Conservation (phyloP, 805 yeast species). For the Candida bentonensis region DNA sequence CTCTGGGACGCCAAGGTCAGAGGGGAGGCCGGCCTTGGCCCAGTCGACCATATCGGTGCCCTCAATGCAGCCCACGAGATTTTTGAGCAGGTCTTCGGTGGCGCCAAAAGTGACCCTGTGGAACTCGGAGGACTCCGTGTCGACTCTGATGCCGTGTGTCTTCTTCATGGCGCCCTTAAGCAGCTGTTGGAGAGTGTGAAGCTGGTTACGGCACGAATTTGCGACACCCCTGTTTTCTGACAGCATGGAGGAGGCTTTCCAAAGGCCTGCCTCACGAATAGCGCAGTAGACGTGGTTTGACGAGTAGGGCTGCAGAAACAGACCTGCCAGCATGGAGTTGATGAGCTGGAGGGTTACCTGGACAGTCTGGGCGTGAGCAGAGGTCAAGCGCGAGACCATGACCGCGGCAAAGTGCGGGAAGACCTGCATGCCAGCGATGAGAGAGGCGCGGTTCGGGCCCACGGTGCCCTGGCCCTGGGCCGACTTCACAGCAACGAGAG, state of each 20-base stretch:
- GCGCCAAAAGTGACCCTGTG: constrained; percentile 5
- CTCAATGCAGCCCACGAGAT: constrained; percentile 10
- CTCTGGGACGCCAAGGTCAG: constrained; percentile 5
- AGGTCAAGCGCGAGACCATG: constrained; percentile 7
- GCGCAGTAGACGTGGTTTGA: constrained; percentile 8
- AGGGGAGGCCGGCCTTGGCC: constrained; percentile 12
- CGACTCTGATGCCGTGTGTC: constrained; percentile 6
- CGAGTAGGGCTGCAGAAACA: constrained; percentile 7
- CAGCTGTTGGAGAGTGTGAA: constrained; percentile 13
- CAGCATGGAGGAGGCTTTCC: constrained; percentile 9
- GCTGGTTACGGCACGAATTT: constrained; percentile 11
- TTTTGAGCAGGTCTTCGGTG: constrained; percentile 6
- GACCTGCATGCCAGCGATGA: constrained; percentile 4
- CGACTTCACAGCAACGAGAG: constrained; percentile 10
- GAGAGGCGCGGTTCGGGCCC: constrained; percentile 3
- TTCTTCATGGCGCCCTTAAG: constrained; percentile 11
- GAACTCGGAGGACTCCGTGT: constrained; percentile 3
- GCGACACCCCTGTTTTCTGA: constrained; percentile 11
- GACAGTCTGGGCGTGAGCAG: constrained; percentile 7
- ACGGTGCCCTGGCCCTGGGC: constrained; percentile 2
- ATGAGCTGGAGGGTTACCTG: constrained; percentile 9
- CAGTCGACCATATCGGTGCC: constrained; percentile 9
- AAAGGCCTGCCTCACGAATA: constrained; percentile 13
- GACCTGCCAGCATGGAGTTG: constrained; percentile 9
- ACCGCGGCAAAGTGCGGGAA: constrained; percentile 8